phyloP scores from a whole-genome alignment of 164 flowering plant species.

The Chloranthus sessilifolius region DNA sequence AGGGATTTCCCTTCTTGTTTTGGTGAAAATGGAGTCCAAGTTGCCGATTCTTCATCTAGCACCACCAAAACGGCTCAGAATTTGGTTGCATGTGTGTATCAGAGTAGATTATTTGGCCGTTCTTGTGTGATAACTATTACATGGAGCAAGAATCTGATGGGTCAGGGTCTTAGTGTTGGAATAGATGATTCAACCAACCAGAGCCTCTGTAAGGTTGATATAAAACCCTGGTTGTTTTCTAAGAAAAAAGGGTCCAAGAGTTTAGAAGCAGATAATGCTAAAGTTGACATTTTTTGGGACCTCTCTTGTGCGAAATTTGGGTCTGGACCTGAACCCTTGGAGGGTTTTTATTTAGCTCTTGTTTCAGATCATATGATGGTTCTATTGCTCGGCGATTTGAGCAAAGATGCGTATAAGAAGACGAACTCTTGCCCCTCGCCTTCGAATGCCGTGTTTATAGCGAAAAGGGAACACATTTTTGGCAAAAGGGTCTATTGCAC shows the following conservation, averaged over 20 bases:
- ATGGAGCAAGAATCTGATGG: constrained; percentile 43
- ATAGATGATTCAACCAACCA: constrained; percentile 27
- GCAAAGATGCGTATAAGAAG: constrained; percentile 33
- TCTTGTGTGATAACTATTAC: constrained; percentile 33
- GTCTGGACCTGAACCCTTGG: constrained; percentile 36
- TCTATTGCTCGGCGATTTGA: constrained; percentile 37
- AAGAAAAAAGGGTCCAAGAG: constrained; percentile 36
- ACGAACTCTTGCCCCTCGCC: constrained; percentile 13
- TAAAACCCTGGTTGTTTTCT: constrained; percentile 41
- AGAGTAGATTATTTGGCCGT: constrained; percentile 18
- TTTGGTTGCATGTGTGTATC: constrained; percentile 35
- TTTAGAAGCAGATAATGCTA: constrained; percentile 16
- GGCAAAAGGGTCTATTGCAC: constrained; percentile 33
- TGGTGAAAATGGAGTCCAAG: constrained; percentile 45
- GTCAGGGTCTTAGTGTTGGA: constrained; percentile 31
- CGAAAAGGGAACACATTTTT: constrained; percentile 38
- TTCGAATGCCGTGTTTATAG: constrained; percentile 23
- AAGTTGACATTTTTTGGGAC: constrained; percentile 40
- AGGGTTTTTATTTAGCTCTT: constrained; percentile 31
- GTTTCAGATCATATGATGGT: constrained; percentile 27
- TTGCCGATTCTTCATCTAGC: constrained; percentile 36
- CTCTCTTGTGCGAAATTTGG: constrained; percentile 37
- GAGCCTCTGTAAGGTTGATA: constrained; percentile 32
- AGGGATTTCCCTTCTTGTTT: constrained; percentile 48
- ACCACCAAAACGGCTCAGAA: constrained; percentile 29